A percentile compares a stretch with the other conserved stretches of the same genome.
Conservation (phyloP, 2,329 filamentous ascomycete genomes). For the Pseudocercospora cruenta region DNA sequence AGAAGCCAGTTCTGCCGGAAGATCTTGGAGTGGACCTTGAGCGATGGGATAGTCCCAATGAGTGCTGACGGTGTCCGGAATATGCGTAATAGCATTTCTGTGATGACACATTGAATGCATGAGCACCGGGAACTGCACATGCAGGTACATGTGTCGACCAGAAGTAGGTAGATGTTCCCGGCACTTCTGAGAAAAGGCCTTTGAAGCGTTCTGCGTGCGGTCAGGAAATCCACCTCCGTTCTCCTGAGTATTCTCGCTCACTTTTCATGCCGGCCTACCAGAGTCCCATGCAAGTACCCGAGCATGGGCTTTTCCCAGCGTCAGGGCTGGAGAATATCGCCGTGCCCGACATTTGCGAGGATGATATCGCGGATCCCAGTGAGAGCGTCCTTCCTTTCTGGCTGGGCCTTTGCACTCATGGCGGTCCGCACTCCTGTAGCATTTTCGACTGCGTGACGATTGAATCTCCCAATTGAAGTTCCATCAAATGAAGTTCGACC, state of each 20-base stretch:
- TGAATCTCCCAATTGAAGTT: not conserved
- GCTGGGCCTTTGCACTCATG: not conserved
- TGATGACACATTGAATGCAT: not conserved
- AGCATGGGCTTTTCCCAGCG: too few relatives aligned
- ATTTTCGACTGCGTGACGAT: not conserved
- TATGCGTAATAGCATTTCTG: not conserved
- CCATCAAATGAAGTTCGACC: not conserved
- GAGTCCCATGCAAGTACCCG: not conserved
- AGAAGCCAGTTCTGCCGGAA: constrained; percentile 27
- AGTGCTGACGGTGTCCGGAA: not conserved
- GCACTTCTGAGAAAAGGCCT: not conserved
- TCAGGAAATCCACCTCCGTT: not conserved
- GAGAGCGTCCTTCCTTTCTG: too few relatives aligned
- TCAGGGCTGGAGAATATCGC: too few relatives aligned
- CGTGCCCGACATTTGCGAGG: too few relatives aligned
- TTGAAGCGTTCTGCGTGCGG: not conserved
- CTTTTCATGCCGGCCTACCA: not conserved
- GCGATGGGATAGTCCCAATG: not conserved
- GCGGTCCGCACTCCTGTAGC: not conserved
- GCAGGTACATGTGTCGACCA: not conserved
- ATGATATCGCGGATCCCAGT: too few relatives aligned
- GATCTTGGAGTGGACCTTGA: constrained; percentile 13
- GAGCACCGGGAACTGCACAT: not conserved
- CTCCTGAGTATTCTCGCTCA: not conserved
- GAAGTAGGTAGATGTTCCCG: not conserved